Evolutionary conservation across 2,329 filamentous ascomycete genomes (phyloP).

Genomic region (Pestalotiopsis sp.): DNA sequence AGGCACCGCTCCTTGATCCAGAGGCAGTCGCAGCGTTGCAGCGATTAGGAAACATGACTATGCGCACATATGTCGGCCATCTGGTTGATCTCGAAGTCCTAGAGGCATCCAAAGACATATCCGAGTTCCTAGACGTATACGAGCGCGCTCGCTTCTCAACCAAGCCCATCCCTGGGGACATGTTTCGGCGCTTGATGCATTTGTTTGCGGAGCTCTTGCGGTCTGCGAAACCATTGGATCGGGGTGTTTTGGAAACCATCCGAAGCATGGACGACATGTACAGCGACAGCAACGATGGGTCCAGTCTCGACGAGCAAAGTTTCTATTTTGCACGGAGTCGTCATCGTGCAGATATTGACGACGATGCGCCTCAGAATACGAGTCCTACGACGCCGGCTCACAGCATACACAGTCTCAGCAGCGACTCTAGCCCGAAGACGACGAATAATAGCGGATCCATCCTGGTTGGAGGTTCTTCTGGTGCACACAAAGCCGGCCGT

Average conservation of each 20-base stretch:
- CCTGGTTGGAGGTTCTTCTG: constrained; percentile 41
- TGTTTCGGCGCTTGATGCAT: constrained; percentile 81
- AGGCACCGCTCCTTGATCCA: constrained; percentile 58
- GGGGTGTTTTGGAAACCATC: constrained; percentile 46
- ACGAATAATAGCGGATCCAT: constrained; percentile 18
- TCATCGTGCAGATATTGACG: constrained; percentile 32
- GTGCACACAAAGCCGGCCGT: constrained; percentile 37
- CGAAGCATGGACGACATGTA: constrained; percentile 25
- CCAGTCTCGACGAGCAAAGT: not conserved
- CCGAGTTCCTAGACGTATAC: constrained; percentile 74
- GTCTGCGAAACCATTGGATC: constrained; percentile 69
- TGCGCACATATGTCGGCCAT: constrained; percentile 78
- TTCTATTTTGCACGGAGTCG: not conserved
- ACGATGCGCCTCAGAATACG: constrained; percentile 46
- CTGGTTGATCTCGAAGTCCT: constrained; percentile 70
- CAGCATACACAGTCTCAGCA: constrained; percentile 14
- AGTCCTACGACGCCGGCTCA: constrained; percentile 37
- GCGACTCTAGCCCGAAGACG: constrained; percentile 14
- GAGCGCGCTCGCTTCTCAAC: constrained; percentile 85
- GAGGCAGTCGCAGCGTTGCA: constrained; percentile 73
- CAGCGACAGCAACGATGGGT: constrained; percentile 18
- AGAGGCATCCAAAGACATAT: constrained; percentile 39
- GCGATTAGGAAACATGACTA: constrained; percentile 68
- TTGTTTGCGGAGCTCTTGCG: constrained; percentile 81
- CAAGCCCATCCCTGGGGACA: constrained; percentile 64